Evolutionary conservation across 1,139 yeast species (phyloP), one percentile per base, ranked within the genome.

Genomic region (Meyerozyma guilliermondii): DNA sequence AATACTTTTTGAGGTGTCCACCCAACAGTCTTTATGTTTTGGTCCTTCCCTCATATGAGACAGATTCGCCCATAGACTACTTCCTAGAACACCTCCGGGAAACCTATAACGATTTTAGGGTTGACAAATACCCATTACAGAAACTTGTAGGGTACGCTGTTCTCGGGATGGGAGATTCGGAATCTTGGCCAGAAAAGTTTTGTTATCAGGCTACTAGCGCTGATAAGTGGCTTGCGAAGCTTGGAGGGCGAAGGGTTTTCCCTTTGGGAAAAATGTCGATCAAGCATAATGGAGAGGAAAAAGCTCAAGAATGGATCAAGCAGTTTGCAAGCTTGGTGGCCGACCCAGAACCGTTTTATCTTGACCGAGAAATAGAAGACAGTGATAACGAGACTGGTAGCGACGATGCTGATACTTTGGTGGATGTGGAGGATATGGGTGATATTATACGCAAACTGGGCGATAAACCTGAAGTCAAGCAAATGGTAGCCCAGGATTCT

Each of bases 341-440:
- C 18, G 95, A 88, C 59, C 76, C 81, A 62, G 95, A 71, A 55
- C 83, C 83, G 39, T 77, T 81, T 43, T 65, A 77, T 43, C 70
- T 71, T 38, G 68, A 60, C 26, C 47, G 42, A 3, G 64, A 58
- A 24, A 54, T 58, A 34, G 64, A 62, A 29, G 73, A 68, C 42
- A 68, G 71, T 47, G 78, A 72, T 46, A 59, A 64, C 28, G 74
- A 66, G 40, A 70, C 68, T 39, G 76, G 72, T 31, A 81, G 72
- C 29, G 67, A 60, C 18, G 65, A 62, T 11, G 65, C 58, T 26
- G 73, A 66, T 33, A 62, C 60, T 24, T 62, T 86, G 35, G 84
- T 83, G 33, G 96, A 88, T 60, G 87, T 88, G 18, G 96, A 88
- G 61, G 96, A 88, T 56, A 80, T 88, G 79, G 95, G 94, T 3